phyloP scores from a whole-genome alignment of 306 rosid species.

The Coriaria nepalensis region DNA sequence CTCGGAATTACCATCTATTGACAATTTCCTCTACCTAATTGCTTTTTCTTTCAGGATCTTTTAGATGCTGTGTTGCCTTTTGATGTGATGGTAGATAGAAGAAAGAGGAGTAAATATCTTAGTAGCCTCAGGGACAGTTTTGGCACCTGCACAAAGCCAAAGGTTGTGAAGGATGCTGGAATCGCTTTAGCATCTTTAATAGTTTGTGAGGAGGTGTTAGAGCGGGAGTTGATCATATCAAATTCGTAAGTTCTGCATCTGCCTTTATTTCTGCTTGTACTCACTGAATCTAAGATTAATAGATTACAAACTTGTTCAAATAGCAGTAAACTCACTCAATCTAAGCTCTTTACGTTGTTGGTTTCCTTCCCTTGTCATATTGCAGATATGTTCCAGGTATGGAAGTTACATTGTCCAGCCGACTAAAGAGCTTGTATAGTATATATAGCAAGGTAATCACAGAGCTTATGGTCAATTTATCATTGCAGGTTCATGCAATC shows the following conservation, averaged over 20 bases:
- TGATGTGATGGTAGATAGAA: conserved; percentile 68
- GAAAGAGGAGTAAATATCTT: conserved; percentile 58
- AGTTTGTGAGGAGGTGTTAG: conserved; percentile 85
- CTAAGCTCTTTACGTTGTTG: conserved; percentile 11
- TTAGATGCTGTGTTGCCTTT: conserved; percentile 90
- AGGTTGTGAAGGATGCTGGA: conserved; percentile 77
- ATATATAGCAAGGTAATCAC: conserved; percentile 77
- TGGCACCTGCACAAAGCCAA: conserved; percentile 37
- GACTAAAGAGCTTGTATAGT: conserved; percentile 86
- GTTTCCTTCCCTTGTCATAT: conserved; percentile 9
- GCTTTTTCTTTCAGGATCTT: conserved; percentile 59
- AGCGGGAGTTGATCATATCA: conserved; percentile 76
- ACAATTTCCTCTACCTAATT: conserved; percentile 3
- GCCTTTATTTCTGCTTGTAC: conserved; percentile 19
- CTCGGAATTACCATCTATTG: conserved; percentile 11
- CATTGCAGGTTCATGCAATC: not conserved
- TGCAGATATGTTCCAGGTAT: conserved; percentile 94
- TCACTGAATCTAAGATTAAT: conserved; percentile 7
- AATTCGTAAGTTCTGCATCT: conserved; percentile 63
- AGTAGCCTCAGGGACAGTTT: conserved; percentile 32
- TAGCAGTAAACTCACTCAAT: too few species aligned
- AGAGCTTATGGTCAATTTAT: too few species aligned
- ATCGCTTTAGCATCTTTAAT: conserved; percentile 78
- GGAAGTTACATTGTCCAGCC: conserved; percentile 90
- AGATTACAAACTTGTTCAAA: too few species aligned